Conservation (phyloP, 306 rosid genomes). For the Cucurbita ficifolia region DNA sequence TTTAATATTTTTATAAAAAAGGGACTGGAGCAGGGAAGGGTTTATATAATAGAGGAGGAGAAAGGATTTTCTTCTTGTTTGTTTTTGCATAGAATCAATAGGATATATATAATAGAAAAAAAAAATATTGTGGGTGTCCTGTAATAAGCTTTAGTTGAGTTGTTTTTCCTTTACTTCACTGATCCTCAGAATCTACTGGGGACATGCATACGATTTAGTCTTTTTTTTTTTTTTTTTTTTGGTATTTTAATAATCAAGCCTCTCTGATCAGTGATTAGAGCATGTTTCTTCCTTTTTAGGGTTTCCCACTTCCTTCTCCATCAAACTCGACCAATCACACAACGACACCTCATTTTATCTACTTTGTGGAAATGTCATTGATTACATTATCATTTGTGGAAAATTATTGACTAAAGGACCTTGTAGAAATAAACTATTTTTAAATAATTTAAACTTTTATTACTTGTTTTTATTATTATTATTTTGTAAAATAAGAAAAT, state of each 20-base stretch:
- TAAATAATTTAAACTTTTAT: background rate
- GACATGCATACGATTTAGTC: background rate
- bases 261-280: background rate
- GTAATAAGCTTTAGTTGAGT: constrained; percentile 2
- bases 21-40: constrained; percentile 20
- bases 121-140: background rate
- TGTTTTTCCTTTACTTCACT: constrained; percentile 14
- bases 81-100: constrained; percentile 39
- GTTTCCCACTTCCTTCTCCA: background rate
- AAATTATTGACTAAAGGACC: too few species aligned
- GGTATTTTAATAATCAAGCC: background rate
- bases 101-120: background rate
- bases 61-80: constrained; percentile 69
- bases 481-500: background rate
- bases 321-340: background rate
- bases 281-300: background rate
- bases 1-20: background rate
- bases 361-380: background rate
- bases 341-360: background rate
- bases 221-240: background rate
- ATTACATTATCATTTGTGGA: background rate
- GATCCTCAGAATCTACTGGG: constrained; percentile 1
- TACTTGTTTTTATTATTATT: background rate
- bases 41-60: constrained; percentile 20
- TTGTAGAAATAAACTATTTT: too few species aligned